Evolutionary conservation across 2,329 filamentous ascomycete species (phyloP), one percentile per base, ranked within the genome.

Genomic region (Aspergillus sp.): DNA sequence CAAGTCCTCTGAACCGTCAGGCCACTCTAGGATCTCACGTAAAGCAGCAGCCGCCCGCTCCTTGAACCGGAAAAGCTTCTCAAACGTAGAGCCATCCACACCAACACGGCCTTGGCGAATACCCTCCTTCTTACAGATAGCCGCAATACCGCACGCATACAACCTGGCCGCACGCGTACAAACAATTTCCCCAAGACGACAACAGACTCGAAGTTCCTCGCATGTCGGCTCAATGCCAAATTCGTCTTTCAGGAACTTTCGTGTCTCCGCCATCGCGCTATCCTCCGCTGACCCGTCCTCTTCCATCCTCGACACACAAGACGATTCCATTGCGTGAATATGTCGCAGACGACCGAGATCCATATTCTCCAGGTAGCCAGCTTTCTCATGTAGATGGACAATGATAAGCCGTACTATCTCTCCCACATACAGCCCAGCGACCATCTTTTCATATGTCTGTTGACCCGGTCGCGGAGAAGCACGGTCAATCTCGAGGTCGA

Each of bases 381-480:
- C 79, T 65, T 87, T 89, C 69, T 95, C 89, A 75, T 96, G 88
- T 55, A 97, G 82, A 68, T 95, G 91, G 15, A 96, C 82, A 58
- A 97, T 79, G 57, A 95, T 86, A 48, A 96, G 84, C 54, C 94
- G 90, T 82, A 96, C 92, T 70, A 97, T 88, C 77, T 97, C 93
- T 63, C 93, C 94, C 1, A 97, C 85, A 75, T 97, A 97, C 50
- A 96, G 82, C 55, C 93, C 93, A 1, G 93, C 91, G 72, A 96
- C 92, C 90, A 96, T 96, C 81, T 97, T 97, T 80, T 97, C 93
- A 67, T 96, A 97, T 0, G 91, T 87, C 79, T 97, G 93, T 77
- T 96, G 91, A 38, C 92, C 92, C 1, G 92, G 93, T n/a, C 91
- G 89, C 27, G 92, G 91, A 23, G 92, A 96, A 66, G 92, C 87